Percentiles rank a stretch among this genome's conserved stretches.
phyloP scores from a whole-genome alignment of 1,139 yeast species.

The Wickerhamiella infanticola region DNA sequence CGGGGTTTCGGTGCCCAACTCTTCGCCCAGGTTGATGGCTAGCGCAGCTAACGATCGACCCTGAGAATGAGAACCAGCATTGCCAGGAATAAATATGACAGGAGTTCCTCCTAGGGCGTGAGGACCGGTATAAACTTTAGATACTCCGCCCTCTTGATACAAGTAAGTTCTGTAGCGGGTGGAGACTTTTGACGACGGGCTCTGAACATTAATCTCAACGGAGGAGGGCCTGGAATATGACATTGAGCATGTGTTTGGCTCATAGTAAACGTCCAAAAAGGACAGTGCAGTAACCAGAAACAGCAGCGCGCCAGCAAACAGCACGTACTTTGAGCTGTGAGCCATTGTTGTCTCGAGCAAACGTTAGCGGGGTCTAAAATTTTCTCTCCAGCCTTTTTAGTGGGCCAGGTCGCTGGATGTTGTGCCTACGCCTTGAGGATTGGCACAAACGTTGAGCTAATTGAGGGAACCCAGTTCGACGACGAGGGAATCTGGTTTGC shows the following conservation, averaged over 20 bases:
- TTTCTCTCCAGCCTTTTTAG: no score
- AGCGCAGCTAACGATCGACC: conserved; percentile 78
- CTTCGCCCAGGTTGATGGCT: conserved; percentile 43
- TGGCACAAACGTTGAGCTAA: no score
- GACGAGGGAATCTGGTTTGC: no score
- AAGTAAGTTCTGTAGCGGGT: conserved; percentile 29
- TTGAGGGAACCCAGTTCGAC: no score
- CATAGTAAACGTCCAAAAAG: conserved; percentile 6
- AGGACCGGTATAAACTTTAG: conserved; percentile 20
- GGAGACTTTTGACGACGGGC: conserved; percentile 7
- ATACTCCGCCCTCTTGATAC: conserved; percentile 45
- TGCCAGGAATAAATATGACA: conserved; percentile 86
- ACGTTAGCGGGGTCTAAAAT: no score
- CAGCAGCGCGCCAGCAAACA: conserved; percentile 1
- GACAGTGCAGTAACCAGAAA: conserved; percentile 1
- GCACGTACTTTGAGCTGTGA: background rate
- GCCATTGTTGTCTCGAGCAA: no score
- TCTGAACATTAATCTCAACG: conserved; percentile 7
- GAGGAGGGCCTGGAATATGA: conserved; percentile 9
- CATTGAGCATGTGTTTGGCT: conserved; percentile 12
- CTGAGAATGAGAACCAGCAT: conserved; percentile 89
- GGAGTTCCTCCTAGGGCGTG: conserved; percentile 53
- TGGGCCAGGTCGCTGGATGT: no score
- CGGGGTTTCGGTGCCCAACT: conserved; percentile 12
- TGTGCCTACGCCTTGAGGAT: no score